Base-by-base conservation (phyloP, 169 alveolate genomes). In the Eimeria necatrix region DNA sequence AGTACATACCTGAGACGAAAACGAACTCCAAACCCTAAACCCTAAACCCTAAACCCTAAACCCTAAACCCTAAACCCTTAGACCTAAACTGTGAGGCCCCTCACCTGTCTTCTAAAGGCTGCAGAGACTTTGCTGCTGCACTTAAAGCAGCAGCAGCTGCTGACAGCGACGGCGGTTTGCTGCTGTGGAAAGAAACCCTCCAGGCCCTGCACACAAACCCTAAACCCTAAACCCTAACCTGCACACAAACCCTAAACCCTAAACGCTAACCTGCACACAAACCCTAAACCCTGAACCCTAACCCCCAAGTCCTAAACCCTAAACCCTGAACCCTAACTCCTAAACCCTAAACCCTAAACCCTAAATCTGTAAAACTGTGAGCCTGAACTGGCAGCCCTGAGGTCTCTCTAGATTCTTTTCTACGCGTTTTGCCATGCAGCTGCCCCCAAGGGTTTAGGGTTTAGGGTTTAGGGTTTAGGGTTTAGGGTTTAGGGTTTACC, bases 361-460 rank as follows among this genome's bases (percentile, higher is more conserved):
- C 22, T 18, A 61, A 61, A n/a, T 3, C 74, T 48, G 22, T 12
- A 4, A 16, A 68, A 22, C 14, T 20, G 51, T 22, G 26, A 68
- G 26, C 51, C 78, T 22, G 7, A 68, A 22, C 48, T 4, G 78
- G 18, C 78, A 9, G 41, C 26, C 4, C 2, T 26, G 18, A 8
- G 9, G 74, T 16, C 98, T 95, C 93, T 95, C 96, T 76, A 93
- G 98, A 78, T 97, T 97, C 90, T 61, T 94, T 32, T 96, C 97
- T 59, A 92, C 95, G 80, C 95, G 89, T 53, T 87, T 95, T 26
- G 96, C 96, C 56, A 97, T 97, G 26, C 94, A 96, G 97, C 97
- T 96, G 20, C 12, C 4, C 24, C 5, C 46, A 22, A 68, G 22
- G 78, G 48, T 68, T 24, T 71, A 26, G 83, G 83, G 83, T 71